Base-by-base conservation (phyloP, 2,329 filamentous ascomycete species). In the Nothophaeocryptopus gaeumannii region DNA sequence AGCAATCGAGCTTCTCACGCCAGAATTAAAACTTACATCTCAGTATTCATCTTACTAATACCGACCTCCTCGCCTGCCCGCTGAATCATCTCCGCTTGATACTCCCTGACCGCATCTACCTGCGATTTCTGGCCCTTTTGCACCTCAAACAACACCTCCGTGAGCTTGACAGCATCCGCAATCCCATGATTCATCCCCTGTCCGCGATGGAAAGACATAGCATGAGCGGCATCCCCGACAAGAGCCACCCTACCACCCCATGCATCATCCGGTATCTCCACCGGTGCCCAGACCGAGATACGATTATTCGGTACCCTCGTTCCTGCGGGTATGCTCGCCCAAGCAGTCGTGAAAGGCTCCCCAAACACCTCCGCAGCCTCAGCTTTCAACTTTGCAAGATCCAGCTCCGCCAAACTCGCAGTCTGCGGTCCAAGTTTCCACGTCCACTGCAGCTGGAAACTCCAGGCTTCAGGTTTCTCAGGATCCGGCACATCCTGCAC, bases 141-240 rank as follows among this genome's bases (percentile, higher is more conserved):
- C 2, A 40, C 45, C 16, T 13, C 32, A 12, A n/a, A 26, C 8
- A 54, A 30, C 7, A 43, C 13, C 13, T 41, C 12, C 2, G 29
- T 36, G 35, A 54, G 12, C 29, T 51, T 51, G 2, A 40, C 29
- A 2, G 34, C 45, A 26, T 51, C 52, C 10, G 45, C 45, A 11
- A 54, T 51, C 5, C 44, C 45, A 20, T 54, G 52, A 30, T 54
- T 54, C n/a, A 51, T 5, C 1, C 45, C 45, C 32, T 54, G 47
- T 2, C 52, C 52, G 11, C 52, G 44, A 42, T 54, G 45, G 33
- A 54, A 51, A 0, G 45, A 41, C 52, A 54, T 54, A 8, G 47
- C 31, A 16, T 54, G 52, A 8, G 44, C 45, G 12, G 52, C 52
- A 29, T 54, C 52, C 12, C 51, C 48, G 0, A 49, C 8, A 5